A percentile compares a stretch with the other conserved stretches of the same genome.
Evolutionary conservation across 139 green algal genomes (phyloP).

Genomic region (Chlamydomonas schloesseri): DNA sequence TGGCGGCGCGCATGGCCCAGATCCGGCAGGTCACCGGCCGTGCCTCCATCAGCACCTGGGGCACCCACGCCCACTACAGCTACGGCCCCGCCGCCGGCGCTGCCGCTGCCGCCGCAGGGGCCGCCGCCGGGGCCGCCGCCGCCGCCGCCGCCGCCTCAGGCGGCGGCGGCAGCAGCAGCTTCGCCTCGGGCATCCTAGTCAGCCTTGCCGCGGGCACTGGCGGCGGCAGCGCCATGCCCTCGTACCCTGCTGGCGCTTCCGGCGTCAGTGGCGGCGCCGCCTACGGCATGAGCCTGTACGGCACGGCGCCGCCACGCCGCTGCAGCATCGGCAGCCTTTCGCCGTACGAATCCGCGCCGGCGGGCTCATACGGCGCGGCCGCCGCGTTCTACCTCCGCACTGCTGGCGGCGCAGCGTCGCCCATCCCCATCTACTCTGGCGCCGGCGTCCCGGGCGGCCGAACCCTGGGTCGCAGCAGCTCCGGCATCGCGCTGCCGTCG

Average conservation of each 20-base stretch:
- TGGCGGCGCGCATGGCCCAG: not conserved
- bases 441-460: no score
- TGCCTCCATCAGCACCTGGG: constrained; percentile 14
- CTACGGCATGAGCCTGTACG: no score
- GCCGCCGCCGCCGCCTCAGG: not conserved
- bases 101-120: no score
- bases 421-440: not conserved
- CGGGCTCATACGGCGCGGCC: not conserved
- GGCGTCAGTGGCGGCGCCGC: no score
- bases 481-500: constrained; percentile 14
- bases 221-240: no score
- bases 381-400: not conserved
- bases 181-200: not conserved
- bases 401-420: not conserved
- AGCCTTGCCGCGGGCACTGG: not conserved
- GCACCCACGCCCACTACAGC: not conserved
- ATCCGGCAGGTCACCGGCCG: not conserved
- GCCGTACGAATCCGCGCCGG: constrained; percentile 21
- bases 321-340: not conserved
- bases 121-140: no score
- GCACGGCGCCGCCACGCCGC: no score
- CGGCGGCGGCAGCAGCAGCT: not conserved
- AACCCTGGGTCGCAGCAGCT: not conserved
- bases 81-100: no score
- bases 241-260: no score